Evolutionary conservation across 139 green algal species (phyloP).

Genomic region (Chlorella sp.): DNA sequence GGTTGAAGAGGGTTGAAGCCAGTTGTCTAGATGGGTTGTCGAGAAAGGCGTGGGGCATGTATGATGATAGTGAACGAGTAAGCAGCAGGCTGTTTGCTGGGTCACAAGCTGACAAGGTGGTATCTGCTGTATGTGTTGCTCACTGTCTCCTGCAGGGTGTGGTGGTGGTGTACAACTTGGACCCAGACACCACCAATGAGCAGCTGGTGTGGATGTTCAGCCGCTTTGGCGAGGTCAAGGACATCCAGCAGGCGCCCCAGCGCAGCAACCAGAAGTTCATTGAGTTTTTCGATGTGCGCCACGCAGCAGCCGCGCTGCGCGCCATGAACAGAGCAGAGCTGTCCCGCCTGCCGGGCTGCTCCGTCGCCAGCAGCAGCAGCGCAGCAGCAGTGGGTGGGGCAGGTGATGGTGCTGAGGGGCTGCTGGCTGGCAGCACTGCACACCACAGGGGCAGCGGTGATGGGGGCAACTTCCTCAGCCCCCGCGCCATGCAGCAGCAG

Average conservation of each 20-base stretch:
- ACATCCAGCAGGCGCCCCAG: slow-evolving; percentile 43
- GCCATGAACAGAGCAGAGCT: slow-evolving; percentile 57
- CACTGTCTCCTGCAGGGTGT: slow-evolving; percentile 48
- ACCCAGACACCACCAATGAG: slow-evolving; percentile 56
- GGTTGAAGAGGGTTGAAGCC: too few relatives aligned
- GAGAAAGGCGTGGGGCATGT: too few relatives aligned
- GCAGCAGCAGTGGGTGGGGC: too few relatives aligned
- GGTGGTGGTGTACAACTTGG: slow-evolving; percentile 78
- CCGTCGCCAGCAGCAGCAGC: too few relatives aligned
- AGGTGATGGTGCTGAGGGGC: too few relatives aligned
- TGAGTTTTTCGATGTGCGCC: slow-evolving; percentile 82
- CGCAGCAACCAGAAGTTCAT: slow-evolving; percentile 73
- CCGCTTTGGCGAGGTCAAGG: slow-evolving; percentile 80
- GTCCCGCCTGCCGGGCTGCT: neutral
- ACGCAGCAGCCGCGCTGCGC: slow-evolving; percentile 45
- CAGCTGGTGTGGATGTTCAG: slow-evolving; percentile 72
- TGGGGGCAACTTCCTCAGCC: too few relatives aligned
- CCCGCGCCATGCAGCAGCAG: too few relatives aligned
- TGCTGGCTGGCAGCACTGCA: slow-evolving; percentile 7
- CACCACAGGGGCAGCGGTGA: slow-evolving; percentile 21
- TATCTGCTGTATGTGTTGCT: too few relatives aligned
- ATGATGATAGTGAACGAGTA: too few relatives aligned
- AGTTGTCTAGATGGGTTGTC: too few relatives aligned
- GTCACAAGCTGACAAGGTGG: too few relatives aligned
- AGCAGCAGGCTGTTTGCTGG: too few relatives aligned